Base-by-base conservation (phyloP, 2,329 filamentous ascomycete genomes). In the Clonostachys rosea region DNA sequence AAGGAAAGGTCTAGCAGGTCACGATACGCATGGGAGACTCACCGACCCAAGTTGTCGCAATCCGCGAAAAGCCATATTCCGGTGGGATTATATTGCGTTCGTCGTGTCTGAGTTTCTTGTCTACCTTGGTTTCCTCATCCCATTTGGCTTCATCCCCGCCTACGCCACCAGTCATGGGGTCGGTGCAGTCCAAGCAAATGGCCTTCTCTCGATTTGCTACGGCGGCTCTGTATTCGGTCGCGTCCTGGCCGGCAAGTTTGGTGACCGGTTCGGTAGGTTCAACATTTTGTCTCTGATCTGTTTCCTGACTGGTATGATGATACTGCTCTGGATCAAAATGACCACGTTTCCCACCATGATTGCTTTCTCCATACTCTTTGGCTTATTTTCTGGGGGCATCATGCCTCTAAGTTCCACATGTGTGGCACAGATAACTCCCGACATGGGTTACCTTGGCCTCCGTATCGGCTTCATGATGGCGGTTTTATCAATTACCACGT, bases 131-230 rank as follows among this genome's bases (percentile, higher is more conserved):
- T 55, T 63, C 54, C 52, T 60, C 9, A 50, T 65, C 3, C 62
- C 61, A 0, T 64, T 60, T 44, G 55, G 54, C 42, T 64, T 56
- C 50, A 59, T 65, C 7, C 74, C 79, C 46, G 62, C 75, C 6
- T 85, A 77, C 57, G 79, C 78, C 6, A 63, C 74, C 6, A 60
- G 70, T 0, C 62, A 68, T 1, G 61, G 64, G 9, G 70, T 82
- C 40, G 70, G 73, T 3, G 62, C 61, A 16, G 63, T 71, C 17
- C 64, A 81, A 11, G 73, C 76, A 2, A 34, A 49, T 24, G n/a
- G n/a, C 53, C 69, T 86, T 35, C 67, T 86, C 6, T 69, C 81
- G 9, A 77, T 86, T 51, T 70, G 84, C 54, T 86, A 86, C 56
- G 73, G 74, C 1, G 78, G 78, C 12, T 79, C 75, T 2, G 66